A percentile compares a stretch with the other conserved stretches of the same genome.
Conservation (phyloP, 805 yeast genomes). For the Danielozyma ontarioensis region DNA sequence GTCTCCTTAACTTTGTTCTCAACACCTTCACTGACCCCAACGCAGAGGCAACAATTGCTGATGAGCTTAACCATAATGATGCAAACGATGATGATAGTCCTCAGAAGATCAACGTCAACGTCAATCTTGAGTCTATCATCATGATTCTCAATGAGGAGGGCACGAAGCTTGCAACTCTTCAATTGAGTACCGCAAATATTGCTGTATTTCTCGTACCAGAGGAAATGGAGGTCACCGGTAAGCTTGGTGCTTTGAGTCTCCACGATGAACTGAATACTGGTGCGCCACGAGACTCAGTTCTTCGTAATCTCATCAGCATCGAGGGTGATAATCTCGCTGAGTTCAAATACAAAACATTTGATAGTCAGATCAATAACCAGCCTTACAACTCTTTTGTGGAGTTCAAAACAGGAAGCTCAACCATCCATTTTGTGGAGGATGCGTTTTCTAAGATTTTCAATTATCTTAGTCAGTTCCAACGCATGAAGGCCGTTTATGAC, state of each 20-base stretch:
- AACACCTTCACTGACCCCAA: slow-evolving; percentile 87
- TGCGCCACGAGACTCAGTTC: slow-evolving; percentile 50
- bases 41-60: slow-evolving; percentile 62
- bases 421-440: slow-evolving; percentile 74
- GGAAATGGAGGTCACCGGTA: slow-evolving; percentile 65
- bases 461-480: slow-evolving; percentile 68
- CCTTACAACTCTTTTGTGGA: slow-evolving; percentile 53
- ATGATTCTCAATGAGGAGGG: slow-evolving; percentile 80
- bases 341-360: slow-evolving; percentile 77
- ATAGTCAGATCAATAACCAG: slow-evolving; percentile 40
- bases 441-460: slow-evolving; percentile 64
- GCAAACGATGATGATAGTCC: slow-evolving; percentile 59
- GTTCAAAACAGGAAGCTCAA: slow-evolving; percentile 71
- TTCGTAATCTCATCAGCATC: slow-evolving; percentile 67
- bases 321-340: slow-evolving; percentile 81
- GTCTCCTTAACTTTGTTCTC: slow-evolving; percentile 72
- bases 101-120: slow-evolving; percentile 63
- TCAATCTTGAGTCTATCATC: slow-evolving; percentile 68
- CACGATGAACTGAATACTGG: slow-evolving; percentile 72
- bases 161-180: slow-evolving; percentile 71
- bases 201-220: slow-evolving; percentile 67
- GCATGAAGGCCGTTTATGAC: slow-evolving; percentile 88
- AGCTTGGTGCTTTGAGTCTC: slow-evolving; percentile 71
- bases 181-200: slow-evolving; percentile 68
- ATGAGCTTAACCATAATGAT: slow-evolving; percentile 62